phyloP scores from a whole-genome alignment of 441 rosid species.

The Eruca vesicaria region DNA sequence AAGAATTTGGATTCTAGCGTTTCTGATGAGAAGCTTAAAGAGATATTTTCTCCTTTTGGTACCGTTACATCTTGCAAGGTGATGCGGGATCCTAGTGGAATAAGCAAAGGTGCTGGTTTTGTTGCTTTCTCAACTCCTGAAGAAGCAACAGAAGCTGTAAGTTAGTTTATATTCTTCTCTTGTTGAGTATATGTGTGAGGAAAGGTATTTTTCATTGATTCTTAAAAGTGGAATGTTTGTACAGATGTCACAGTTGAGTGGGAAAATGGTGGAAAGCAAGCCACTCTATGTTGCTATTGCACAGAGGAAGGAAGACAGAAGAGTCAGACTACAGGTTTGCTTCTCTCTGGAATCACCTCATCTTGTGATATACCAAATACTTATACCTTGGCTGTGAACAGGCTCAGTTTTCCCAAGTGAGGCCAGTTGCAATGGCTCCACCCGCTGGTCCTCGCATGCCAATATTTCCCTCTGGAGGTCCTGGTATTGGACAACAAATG shows the following conservation, averaged over 20 bases:
- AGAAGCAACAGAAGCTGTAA: neutral
- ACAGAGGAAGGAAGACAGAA: neutral
- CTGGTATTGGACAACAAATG: neutral
- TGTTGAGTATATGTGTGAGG: neutral
- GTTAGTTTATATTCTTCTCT: neutral
- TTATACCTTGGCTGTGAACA: neutral
- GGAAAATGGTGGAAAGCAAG: neutral
- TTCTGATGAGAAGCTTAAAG: neutral
- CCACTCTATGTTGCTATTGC: neutral
- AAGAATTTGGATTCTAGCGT: neutral
- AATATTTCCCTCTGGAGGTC: neutral
- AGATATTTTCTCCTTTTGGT: neutral
- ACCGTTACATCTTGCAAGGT: neutral
- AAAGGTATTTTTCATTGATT: neutral
- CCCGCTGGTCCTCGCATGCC: neutral
- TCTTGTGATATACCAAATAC: neutral
- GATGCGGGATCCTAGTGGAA: neutral
- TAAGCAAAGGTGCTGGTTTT: neutral
- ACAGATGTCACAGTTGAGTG: neutral
- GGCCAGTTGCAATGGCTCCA: neutral
- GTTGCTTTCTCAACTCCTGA: neutral
- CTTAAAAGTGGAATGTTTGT: neutral
- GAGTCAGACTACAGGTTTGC: neutral
- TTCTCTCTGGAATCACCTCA: neutral
- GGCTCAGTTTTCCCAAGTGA: neutral